Evolutionary conservation across 768 basidiomycete genomes (phyloP), one percentile per base, ranked within the genome.

Genomic region (Leucosporidium scottii): DNA sequence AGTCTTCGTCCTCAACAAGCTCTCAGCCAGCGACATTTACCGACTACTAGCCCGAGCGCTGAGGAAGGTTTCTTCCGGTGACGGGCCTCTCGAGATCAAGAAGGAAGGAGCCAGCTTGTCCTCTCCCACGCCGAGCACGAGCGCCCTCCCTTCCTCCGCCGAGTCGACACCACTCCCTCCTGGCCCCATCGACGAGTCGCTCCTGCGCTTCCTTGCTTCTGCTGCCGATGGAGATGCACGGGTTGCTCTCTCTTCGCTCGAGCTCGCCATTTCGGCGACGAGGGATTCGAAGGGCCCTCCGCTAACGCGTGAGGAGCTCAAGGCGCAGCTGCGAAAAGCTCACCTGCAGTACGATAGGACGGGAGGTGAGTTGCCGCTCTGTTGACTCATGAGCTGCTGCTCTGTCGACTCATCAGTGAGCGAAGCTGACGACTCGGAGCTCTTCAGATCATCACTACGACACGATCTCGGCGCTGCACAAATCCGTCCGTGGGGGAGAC

Each of bases 401-500:
- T n/a, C n/a, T n/a, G n/a, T n/a, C n/a, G 18, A 13, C n/a, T 50
- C 17, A 17, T 21, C 17, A 31, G 7, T 13, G 10, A 44, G 39
- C 15, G 13, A 15, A 44, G 15, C 39, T 44, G 39, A 44, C 57
- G 27, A 55, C 27, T 34, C 17, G 27, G 17, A 4, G 7, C 4
- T 28, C 6, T 17, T 7, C 39, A 66, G 65, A 70, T 55, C 58
- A 63, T 39, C 74, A 75, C 51, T 75, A 75, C 59, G 74, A 75
- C 27, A 68, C 70, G 3, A 75, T 75, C 20, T 63, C 61, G 15
- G 90, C 87, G 4, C 79, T 92, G 72, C 90, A 93, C 79, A 93
- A 93, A 78, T 85, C 85, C 66, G 83, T 92, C 44, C 83, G 91
- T 44, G 91, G 89, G 12, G 84, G 85, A 64, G 85, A 91, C 69